Evolutionary conservation across 805 yeast genomes (phyloP).

Genomic region (Zygotorulaspora sp.): DNA sequence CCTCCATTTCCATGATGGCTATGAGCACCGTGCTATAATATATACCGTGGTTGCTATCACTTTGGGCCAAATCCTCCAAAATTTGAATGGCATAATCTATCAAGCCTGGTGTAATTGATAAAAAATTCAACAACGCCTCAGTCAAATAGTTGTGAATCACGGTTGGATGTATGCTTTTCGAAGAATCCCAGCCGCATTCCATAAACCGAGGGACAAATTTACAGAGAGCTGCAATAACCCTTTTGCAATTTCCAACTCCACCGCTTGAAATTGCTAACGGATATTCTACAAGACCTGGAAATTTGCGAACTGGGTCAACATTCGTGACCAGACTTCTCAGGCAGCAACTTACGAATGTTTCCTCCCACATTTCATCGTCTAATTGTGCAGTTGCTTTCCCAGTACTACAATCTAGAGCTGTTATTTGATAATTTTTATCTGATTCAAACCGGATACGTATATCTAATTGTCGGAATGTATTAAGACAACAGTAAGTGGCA

Average conservation of each 20-base stretch:
- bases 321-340: constrained; percentile 52
- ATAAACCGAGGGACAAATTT: constrained; percentile 45
- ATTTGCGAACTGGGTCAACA: constrained; percentile 49
- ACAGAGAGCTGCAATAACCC: constrained; percentile 39
- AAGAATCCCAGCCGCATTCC: constrained; percentile 41
- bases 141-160: constrained; percentile 48
- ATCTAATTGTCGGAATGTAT: constrained; percentile 70
- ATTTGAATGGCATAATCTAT: constrained; percentile 19
- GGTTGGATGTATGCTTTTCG: constrained; percentile 32
- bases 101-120: constrained; percentile 24
- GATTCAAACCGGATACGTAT: constrained; percentile 55
- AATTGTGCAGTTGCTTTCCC: constrained; percentile 30
- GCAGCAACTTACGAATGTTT: constrained; percentile 53
- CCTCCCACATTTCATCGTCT: constrained; percentile 50
- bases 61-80: constrained; percentile 14
- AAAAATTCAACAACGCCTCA: constrained; percentile 40
- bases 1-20: constrained; percentile 23
- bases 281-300: constrained; percentile 55
- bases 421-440: constrained; percentile 32
- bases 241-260: constrained; percentile 23
- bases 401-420: constrained; percentile 29
- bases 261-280: constrained; percentile 38
- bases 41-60: constrained; percentile 21
- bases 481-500: constrained; percentile 61
- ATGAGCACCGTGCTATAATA: constrained; percentile 26